Base-by-base conservation (phyloP, 805 yeast genomes). In the Wickerhamiella hasegawae region DNA sequence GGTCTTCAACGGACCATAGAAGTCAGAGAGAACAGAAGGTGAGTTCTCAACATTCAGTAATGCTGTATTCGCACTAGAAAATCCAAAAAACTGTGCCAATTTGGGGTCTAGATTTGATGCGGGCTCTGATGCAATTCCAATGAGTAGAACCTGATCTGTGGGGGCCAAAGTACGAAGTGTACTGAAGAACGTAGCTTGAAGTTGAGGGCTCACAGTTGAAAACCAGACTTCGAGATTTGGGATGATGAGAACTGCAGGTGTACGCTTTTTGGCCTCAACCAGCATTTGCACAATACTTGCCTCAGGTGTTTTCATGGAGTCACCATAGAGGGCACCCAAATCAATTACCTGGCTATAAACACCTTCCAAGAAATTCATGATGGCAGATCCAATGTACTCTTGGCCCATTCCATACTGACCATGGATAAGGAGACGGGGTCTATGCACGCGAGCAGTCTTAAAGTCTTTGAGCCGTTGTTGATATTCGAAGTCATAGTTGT, bases 281-380 rank as follows among this genome's bases (percentile, higher is more conserved):
- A 90, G 76, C 28, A 79, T 66, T 51, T 82, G 94, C 20, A 87
- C 80, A 16, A 84, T 66, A 1, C 79, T 68, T 49, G 82, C 77
- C 53, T 90, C 98, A 1, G 87, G 75, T 0, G 93, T 71, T 46
- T 81, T 62, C 0, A 83, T 71, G 5, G 87, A 64, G 46, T 87
- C 96, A 11, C 83, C 72, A 42, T 74, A 73, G 36, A 90, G 52
- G 5, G 76, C 65, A 1, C 84, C 79, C 38, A 90, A 59, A 51
- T 90, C 98, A 28, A 90, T 62, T 1, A 79, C 70, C 52, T 90
- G 96, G 11, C 83, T 75, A 49, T 83, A 87, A 47, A 76, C 82
- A 0, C 95, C 94, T 57, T 90, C 98, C 34, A 90, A 59, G 44
- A 73, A 66, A 47, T 83, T 78, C 35, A 87, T 60, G 8, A 85